Evolutionary conservation across 371 early-diverging fungal genomes (phyloP).

Genomic region (Mucor circinelloides): DNA sequence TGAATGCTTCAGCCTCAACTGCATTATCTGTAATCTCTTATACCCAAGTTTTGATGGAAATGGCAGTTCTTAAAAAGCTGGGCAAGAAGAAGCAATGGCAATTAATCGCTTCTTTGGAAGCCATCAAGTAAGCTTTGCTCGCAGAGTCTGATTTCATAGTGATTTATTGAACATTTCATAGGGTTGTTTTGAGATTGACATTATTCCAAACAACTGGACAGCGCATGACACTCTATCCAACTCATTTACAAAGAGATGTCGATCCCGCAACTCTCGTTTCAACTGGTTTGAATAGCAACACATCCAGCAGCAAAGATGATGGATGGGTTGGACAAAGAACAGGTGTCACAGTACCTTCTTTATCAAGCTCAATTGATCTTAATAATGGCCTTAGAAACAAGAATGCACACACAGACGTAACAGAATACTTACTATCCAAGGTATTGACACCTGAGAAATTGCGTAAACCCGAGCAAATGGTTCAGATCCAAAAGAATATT

Average conservation of each 20-base stretch:
- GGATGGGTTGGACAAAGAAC: slow-evolving; percentile 49
- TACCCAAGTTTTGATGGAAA: slow-evolving; percentile 84
- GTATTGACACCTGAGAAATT: slow-evolving; percentile 65
- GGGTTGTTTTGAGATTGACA: slow-evolving; percentile 60
- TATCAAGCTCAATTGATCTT: slow-evolving; percentile 32
- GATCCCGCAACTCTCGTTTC: slow-evolving; percentile 56
- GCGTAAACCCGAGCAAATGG: slow-evolving; percentile 69
- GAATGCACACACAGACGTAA: slow-evolving; percentile 51
- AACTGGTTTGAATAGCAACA: slow-evolving; percentile 10
- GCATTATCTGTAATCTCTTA: slow-evolving; percentile 74
- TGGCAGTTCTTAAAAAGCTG: slow-evolving; percentile 75
- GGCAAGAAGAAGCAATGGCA: slow-evolving; percentile 70
- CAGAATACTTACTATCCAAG: slow-evolving; percentile 65
- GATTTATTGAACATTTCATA: slow-evolving; percentile 15
- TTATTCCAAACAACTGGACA: slow-evolving; percentile 62
- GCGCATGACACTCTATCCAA: slow-evolving; percentile 68
- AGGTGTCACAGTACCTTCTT: slow-evolving; percentile 37
- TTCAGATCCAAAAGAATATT: slow-evolving; percentile 58
- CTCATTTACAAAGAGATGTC: slow-evolving; percentile 74
- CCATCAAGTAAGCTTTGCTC: slow-evolving; percentile 60
- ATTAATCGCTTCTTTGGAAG: slow-evolving; percentile 69
- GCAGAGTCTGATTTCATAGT: not conserved
- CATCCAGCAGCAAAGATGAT: slow-evolving; percentile 7
- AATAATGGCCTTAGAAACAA: slow-evolving; percentile 14
- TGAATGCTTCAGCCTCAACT: slow-evolving; percentile 61